Base-by-base conservation (phyloP, 805 yeast genomes). In the Lachancea sp. region DNA sequence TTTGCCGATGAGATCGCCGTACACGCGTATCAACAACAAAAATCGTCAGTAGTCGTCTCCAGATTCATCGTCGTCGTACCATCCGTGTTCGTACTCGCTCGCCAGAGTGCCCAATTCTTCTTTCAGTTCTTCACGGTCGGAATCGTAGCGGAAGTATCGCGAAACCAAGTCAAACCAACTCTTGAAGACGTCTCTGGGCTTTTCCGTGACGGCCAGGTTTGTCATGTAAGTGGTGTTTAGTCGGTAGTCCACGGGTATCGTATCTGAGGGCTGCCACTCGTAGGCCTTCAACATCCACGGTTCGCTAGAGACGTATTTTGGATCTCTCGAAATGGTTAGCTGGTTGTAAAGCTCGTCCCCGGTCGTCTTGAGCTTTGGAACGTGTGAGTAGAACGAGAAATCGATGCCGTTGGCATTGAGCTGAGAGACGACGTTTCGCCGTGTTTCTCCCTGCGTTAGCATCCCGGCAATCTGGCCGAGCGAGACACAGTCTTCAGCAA, bases 71-170 rank as follows among this genome's bases (percentile, higher is more conserved):
- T 72, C 75, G 39, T 68, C 71, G 41, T 70, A 68, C 59, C 73
- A 78, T 0, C 83, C 84, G 47, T 62, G 60, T 36, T 74, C 76
- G 51, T 78, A 81, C 43, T 70, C 74, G 2, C 65, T 60, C 0
- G 73, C 70, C 35, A 76, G 42, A 2, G 61, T 58, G 2, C 70
- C 73, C 9, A 81, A 50, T 18, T 70, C 70, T 36, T 80, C 81
- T 11, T 73, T 67, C 41, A 78, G 55, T 35, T 77, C 82, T 35
- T 73, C 78, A 48, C 78, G 65, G 31, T 78, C 83, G 8, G 51
- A 47, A 48, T 78, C 83, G 12, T 59, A 63, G 36, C 59, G 53
- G 13, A 68, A 54, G 26, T 51, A 49, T 36, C 48, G 65, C 2
- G 63, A 55, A 0, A 68, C 64, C 40, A 63, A 52, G 5, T 56